phyloP scores from a whole-genome alignment of 176 grass and related monocot species.

The Oryza meyeriana region DNA sequence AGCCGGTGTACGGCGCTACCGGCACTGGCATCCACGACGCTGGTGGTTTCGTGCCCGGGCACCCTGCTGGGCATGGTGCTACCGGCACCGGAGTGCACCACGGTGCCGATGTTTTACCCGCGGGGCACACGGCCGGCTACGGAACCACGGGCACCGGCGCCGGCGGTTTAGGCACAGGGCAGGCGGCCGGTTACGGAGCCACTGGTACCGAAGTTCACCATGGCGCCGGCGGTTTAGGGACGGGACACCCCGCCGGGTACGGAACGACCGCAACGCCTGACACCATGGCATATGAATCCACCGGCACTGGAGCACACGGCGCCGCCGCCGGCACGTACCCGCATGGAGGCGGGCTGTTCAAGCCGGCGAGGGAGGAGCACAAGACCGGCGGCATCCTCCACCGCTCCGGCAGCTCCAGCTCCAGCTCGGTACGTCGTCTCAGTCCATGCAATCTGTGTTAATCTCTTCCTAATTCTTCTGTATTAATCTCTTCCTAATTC shows the following conservation, averaged over 20 bases:
- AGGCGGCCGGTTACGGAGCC: neutral
- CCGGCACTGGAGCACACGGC: neutral
- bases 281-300: neutral
- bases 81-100: conserved; percentile 17
- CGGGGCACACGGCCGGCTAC: neutral
- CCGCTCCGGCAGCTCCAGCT: conserved; percentile 58
- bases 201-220: neutral
- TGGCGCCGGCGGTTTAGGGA: neutral
- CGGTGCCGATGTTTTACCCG: neutral
- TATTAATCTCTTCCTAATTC: too few species aligned
- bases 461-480: too few species aligned
- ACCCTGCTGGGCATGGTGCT: neutral
- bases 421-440: conserved; percentile 48
- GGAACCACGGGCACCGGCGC: neutral
- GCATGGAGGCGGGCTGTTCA: conserved; percentile 27
- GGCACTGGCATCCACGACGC: conserved; percentile 20
- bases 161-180: neutral
- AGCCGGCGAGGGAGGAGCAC: conserved; percentile 6
- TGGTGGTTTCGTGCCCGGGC: neutral
- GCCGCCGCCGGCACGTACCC: neutral
- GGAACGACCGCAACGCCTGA: neutral
- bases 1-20: conserved; percentile 13
- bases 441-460: too few species aligned
- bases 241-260: neutral
- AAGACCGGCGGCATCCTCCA: conserved; percentile 31